Conservation (phyloP, 176 grass and related monocot genomes). For the Aegilops sharonensis region DNA sequence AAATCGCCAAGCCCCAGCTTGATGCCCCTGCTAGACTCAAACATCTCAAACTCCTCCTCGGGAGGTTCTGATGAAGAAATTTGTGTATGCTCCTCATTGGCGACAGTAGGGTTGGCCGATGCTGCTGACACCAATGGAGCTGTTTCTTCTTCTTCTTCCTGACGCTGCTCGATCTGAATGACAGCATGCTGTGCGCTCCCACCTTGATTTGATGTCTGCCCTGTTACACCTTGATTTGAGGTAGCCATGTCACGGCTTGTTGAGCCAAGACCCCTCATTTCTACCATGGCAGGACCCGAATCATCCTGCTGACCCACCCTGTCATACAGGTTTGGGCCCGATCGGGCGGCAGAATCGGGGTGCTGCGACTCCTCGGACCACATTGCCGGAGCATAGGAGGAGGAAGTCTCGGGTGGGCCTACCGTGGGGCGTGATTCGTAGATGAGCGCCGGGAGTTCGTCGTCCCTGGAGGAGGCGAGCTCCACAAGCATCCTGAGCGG, state of each 20-base stretch:
- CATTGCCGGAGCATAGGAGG: constrained; percentile 40
- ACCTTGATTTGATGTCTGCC: constrained; percentile 25
- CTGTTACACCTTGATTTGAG: not conserved
- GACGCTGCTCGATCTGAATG: constrained; percentile 37
- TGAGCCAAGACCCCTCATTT: constrained; percentile 47
- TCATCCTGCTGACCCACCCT: constrained; percentile 37
- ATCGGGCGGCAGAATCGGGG: not conserved
- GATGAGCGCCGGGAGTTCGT: constrained; percentile 87
- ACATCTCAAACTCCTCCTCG: constrained; percentile 69
- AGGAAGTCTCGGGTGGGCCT: constrained; percentile 28
- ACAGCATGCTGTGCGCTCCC: constrained; percentile 46
- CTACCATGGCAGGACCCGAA: constrained; percentile 21
- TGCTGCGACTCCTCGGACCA: constrained; percentile 73
- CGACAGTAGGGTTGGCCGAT: constrained; percentile 18
- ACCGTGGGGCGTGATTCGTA: constrained; percentile 81
- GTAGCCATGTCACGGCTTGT: not conserved
- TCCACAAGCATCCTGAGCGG: constrained; percentile 93
- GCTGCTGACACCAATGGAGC: constrained; percentile 40
- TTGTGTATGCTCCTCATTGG: constrained; percentile 14
- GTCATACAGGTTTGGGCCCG: constrained; percentile 3
- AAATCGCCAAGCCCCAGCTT: constrained; percentile 93
- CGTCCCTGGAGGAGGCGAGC: constrained; percentile 82
- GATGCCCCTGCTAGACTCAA: constrained; percentile 82
- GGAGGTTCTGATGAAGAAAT: constrained; percentile 26
- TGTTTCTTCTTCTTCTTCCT: constrained; percentile 61